A percentile compares a stretch with the other conserved stretches of the same genome.
These are phyloP conservation scores for Bruguiera hainesii DNA, from an alignment of 441 rosid species.

Conservation along the genomic window DNA sequence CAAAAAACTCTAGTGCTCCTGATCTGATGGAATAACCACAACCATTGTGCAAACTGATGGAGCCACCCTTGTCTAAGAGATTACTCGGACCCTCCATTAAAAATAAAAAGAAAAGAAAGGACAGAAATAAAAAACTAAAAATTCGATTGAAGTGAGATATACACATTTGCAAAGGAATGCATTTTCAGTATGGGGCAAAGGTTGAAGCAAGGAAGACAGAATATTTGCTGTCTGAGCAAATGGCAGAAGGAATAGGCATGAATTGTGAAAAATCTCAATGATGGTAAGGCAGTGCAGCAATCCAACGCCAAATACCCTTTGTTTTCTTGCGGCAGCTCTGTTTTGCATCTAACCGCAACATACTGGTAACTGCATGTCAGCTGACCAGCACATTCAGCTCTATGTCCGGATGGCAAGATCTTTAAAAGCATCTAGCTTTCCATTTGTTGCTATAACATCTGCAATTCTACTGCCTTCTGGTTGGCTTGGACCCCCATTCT, in stretches of 20 bases:
- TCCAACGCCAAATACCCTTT: background rate
- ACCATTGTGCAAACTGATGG: constrained; percentile 23
- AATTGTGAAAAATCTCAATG: constrained; percentile 10
- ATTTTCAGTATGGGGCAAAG: constrained; percentile 21
- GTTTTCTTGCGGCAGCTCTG: constrained; percentile 13
- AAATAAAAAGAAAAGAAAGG: constrained; percentile 16
- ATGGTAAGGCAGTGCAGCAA: constrained; percentile 12
- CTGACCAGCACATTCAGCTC: constrained; percentile 22
- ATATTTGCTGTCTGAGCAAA: constrained; percentile 17
- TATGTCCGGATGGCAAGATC: constrained; percentile 55
- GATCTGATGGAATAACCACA: constrained; percentile 15
- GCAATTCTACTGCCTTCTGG: constrained; percentile 36
- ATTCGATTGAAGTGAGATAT: constrained; percentile 33
- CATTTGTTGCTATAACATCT: constrained; percentile 52
- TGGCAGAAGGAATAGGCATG: constrained; percentile 5
- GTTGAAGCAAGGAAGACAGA: constrained; percentile 12
- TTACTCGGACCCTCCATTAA: constrained; percentile 14
- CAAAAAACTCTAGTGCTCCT: constrained; percentile 24
- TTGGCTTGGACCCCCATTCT: constrained; percentile 55
- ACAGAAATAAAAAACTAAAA: constrained; percentile 20
- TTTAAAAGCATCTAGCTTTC: constrained; percentile 71
- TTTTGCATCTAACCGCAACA: constrained; percentile 14
- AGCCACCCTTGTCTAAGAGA: constrained; percentile 29
- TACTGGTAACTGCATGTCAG: constrained; percentile 14
- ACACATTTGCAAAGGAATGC: constrained; percentile 57